Evolutionary conservation across 768 basidiomycete genomes (phyloP), one percentile per base, ranked within the genome.

Genomic region (Psilocybe sp.): DNA sequence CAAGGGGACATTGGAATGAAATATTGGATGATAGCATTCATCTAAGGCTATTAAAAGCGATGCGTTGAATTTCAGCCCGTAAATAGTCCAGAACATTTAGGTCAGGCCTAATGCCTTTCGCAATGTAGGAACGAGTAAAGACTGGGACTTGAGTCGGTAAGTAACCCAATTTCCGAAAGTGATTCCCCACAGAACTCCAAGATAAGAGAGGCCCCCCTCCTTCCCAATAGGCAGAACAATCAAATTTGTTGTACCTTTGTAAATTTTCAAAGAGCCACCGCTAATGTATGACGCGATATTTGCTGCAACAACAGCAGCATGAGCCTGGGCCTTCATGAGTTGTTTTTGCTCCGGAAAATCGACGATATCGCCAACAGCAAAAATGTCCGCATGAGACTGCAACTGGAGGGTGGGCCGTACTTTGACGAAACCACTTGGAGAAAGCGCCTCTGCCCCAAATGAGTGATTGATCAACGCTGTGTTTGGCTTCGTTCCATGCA

Each of bases 291-390:
- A 56, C 8, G 79, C 23, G 12, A 85, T 62, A 53, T 87, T 87
- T 14, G 68, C 62, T 10, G 69, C 67, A n/a, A 78, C 70, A 20
- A 84, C 55, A 0, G 49, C 56, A 1, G 61, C 65, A 40, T 85
- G 84, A 2, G 63, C 68, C 2, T 39, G 40, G 1, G 44, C 52
- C 57, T 86, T 86, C 15, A 56, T 56, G 15, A 68, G 54, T 41
- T 74, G 83, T 58, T 86, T 86, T 58, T 85, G 79, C 61, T 87
- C 87, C 0, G 65, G 50, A 70, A 77, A 80, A 40, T 85, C 82
- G 54, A 82, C 76, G 52, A 84, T 72, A 56, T 89, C 87, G 2
- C 87, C 86, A 1, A 69, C 70, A 0, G 85, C 87, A 51, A 83
- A 87, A 12, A 89, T 76, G 51, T 72, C 72, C 0, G 77, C 65